Evolutionary conservation across 345 rosid species (phyloP).

Genomic region (Gossypium sturtianum): DNA sequence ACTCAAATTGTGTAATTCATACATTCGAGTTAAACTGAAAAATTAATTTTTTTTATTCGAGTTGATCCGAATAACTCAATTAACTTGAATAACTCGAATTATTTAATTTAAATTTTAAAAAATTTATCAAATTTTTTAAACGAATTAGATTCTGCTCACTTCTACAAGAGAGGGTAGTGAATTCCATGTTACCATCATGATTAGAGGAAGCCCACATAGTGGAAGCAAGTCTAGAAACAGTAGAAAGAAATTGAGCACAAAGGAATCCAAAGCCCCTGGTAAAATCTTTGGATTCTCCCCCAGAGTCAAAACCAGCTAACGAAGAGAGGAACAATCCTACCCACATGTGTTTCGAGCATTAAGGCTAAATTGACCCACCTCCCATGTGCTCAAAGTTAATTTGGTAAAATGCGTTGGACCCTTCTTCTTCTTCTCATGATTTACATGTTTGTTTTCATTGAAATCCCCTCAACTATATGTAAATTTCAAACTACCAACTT

Average conservation of each 20-base stretch:
- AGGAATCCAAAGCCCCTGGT: background rate
- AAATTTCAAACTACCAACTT: too few species aligned
- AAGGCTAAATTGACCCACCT: background rate
- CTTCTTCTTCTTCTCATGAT: background rate
- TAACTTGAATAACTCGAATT: too few species aligned
- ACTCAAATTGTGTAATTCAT: too few species aligned
- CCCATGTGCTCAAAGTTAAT: constrained; percentile 6
- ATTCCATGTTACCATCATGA: too few species aligned
- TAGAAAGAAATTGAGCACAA: background rate
- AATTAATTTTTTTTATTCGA: too few species aligned
- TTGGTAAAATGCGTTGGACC: background rate
- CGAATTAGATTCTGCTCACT: too few species aligned
- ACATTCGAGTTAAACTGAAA: too few species aligned
- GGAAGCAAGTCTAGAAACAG: background rate
- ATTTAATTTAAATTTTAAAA: too few species aligned
- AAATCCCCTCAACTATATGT: background rate
- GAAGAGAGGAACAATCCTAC: background rate
- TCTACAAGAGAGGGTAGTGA: too few species aligned
- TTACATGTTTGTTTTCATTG: background rate
- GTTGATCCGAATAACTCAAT: too few species aligned
- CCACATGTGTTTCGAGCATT: background rate
- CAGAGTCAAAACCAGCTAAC: background rate
- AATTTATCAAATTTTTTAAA: too few species aligned
- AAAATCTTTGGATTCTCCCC: background rate
- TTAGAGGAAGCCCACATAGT: too few species aligned